phyloP scores from a whole-genome alignment of 257 asterid genomes.

The Solanum virginianum region DNA sequence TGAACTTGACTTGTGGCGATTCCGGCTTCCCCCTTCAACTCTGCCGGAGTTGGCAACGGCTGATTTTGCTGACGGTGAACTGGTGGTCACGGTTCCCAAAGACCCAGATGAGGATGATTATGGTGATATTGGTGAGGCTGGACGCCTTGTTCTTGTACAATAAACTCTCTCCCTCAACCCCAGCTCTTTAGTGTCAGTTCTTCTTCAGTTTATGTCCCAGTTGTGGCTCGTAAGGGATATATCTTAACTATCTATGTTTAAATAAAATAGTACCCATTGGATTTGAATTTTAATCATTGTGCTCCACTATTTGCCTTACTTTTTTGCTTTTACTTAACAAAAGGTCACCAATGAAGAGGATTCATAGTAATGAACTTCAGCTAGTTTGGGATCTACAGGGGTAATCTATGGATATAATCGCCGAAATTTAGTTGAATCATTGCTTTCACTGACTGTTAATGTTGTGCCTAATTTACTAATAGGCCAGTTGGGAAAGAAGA shows the following conservation, averaged over 20 bases:
- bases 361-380: not conserved
- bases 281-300: not conserved
- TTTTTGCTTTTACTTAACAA: not conserved
- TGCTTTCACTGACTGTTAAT: not conserved
- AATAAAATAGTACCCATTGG: not conserved
- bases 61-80: conserved; percentile 48
- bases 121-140: conserved; percentile 30
- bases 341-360: not conserved
- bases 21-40: conserved; percentile 56
- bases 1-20: conserved; percentile 74
- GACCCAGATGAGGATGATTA: conserved; percentile 22
- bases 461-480: not conserved
- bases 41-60: conserved; percentile 65
- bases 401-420: not conserved
- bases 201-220: not conserved
- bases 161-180: conserved; percentile 6
- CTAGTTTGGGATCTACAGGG: not conserved
- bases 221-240: not conserved
- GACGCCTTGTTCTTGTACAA: conserved; percentile 59
- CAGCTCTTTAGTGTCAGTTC: not conserved
- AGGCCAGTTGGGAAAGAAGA: not conserved
- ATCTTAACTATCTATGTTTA: not conserved
- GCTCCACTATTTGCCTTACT: not conserved
- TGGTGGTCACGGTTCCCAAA: conserved; percentile 70
- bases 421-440: not conserved